Percentiles rank a stretch among this genome's conserved stretches.
Conservation (phyloP, 306 rosid species). For the Quercus dentata region DNA sequence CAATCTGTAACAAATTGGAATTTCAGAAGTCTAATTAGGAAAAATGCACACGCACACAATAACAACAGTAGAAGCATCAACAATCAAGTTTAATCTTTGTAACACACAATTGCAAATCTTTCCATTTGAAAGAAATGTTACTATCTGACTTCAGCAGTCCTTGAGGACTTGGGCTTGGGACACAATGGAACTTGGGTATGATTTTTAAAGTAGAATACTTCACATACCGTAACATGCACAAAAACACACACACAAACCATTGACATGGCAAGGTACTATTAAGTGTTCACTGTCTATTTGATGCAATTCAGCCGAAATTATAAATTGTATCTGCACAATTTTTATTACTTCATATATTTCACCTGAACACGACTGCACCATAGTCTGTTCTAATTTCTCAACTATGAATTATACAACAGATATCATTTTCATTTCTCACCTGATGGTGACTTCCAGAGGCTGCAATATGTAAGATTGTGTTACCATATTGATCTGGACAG, state of each 20-base stretch:
- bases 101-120: no score
- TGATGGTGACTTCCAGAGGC: conserved; percentile 38
- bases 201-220: no score
- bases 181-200: no score
- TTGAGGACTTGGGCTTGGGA: no score
- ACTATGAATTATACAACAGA: not conserved
- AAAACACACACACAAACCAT: no score
- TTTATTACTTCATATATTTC: not conserved
- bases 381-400: not conserved
- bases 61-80: not conserved
- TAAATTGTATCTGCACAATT: not conserved
- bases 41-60: not conserved
- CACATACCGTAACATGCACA: no score
- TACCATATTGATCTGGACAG: conserved; percentile 50
- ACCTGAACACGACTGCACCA: not conserved
- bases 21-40: not conserved
- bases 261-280: no score
- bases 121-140: no score
- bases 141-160: no score
- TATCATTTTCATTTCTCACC: conserved; percentile 35
- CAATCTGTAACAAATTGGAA: conserved; percentile 40
- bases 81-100: not conserved
- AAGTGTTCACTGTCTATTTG: no score
- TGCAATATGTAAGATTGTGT: conserved; percentile 66
- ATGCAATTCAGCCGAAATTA: not conserved